These are phyloP conservation scores for Vinca minor DNA, from an alignment of 257 asterid species.

Conservation along the genomic window DNA sequence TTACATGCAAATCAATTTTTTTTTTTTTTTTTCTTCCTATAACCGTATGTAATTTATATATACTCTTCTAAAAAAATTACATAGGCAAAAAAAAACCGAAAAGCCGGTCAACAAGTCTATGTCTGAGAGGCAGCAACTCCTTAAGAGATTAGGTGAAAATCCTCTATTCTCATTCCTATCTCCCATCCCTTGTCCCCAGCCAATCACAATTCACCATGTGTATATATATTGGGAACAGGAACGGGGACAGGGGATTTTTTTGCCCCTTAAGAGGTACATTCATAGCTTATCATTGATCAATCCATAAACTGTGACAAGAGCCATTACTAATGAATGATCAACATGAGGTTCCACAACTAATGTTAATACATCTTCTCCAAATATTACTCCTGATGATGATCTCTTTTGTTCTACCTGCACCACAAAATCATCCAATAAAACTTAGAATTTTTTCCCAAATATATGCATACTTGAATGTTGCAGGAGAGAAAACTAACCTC, in stretches of 20 bases:
- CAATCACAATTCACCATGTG: no score
- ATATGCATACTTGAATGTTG: no score
- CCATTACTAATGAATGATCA: conserved; percentile 50
- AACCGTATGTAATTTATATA: not conserved
- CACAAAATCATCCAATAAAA: not conserved
- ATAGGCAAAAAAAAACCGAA: not conserved
- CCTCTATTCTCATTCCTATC: no score
- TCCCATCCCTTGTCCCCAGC: no score
- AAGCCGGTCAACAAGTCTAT: not conserved
- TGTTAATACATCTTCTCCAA: conserved; percentile 56
- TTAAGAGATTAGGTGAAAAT: no score
- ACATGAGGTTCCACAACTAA: conserved; percentile 46
- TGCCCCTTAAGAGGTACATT: no score
- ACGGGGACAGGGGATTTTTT: no score
- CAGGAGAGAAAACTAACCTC: no score
- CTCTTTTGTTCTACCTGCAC: conserved; percentile 46
- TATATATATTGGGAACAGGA: no score
- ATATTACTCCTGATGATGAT: conserved; percentile 33
- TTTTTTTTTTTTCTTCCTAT: not conserved
- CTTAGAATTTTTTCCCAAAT: no score
- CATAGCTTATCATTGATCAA: conserved; percentile 41
- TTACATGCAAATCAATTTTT: not conserved
- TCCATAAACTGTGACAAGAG: conserved; percentile 47
- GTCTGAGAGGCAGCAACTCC: not conserved
- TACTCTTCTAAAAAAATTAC: not conserved